Evolutionary conservation across 2,329 filamentous ascomycete genomes (phyloP).

Genomic region (Lizonia empirigonia): DNA sequence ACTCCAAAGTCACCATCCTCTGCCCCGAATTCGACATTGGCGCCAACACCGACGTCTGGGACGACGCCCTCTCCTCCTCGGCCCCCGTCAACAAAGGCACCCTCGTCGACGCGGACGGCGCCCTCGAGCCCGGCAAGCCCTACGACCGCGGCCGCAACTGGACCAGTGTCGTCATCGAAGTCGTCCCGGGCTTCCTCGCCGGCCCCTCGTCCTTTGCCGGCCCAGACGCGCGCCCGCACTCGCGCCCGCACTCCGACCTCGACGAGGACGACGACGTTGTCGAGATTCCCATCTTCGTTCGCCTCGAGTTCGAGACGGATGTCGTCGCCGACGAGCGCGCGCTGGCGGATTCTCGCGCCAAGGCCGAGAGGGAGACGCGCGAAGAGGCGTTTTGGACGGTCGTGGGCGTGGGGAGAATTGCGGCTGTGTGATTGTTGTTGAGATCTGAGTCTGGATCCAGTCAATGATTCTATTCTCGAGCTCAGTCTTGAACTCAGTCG

Average conservation of each 20-base stretch:
- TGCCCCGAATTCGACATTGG: slow-evolving; percentile 95
- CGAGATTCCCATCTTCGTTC: slow-evolving; percentile 93
- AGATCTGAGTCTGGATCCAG: no score
- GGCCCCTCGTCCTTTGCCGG: no score
- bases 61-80: slow-evolving; percentile 73
- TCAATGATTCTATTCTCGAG: neutral
- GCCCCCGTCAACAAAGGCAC: slow-evolving; percentile 44
- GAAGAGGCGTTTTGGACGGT: slow-evolving; percentile 97
- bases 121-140: slow-evolving; percentile 87
- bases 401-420: slow-evolving; percentile 83
- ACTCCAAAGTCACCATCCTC: slow-evolving; percentile 80
- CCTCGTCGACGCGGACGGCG: slow-evolving; percentile 30
- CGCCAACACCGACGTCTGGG: slow-evolving; percentile 91
- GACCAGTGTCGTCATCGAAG: slow-evolving; percentile 91
- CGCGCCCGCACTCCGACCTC: slow-evolving; percentile 30
- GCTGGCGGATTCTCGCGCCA: slow-evolving; percentile 51
- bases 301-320: slow-evolving; percentile 86
- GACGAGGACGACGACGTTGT: slow-evolving; percentile 67
- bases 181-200: slow-evolving; percentile 65
- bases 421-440: slow-evolving; percentile 18
- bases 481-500: no score
- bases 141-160: slow-evolving; percentile 94
- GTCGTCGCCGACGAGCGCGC: slow-evolving; percentile 59
- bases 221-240: slow-evolving; percentile 16
- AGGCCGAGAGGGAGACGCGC: slow-evolving; percentile 73